Evolutionary conservation across 2,329 filamentous ascomycete genomes (phyloP).

Genomic region (Aspergillus sp.): DNA sequence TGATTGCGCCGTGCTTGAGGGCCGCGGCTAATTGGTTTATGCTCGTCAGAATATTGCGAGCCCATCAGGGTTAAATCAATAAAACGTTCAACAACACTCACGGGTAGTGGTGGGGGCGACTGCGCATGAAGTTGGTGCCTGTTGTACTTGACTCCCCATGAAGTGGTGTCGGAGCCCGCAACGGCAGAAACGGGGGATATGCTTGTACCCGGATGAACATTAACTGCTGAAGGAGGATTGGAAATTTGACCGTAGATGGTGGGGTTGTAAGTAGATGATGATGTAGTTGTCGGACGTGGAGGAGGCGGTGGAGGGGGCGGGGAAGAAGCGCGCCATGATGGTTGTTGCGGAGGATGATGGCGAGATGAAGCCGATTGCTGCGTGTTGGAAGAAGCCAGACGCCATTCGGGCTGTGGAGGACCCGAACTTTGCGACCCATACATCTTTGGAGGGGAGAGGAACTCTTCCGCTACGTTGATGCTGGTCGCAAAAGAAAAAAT

Average conservation of each 20-base stretch:
- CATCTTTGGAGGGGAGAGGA: conserved; percentile 25
- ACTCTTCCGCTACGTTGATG: not conserved
- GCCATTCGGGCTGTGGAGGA: conserved; percentile 44
- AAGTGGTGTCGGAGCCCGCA: conserved; percentile 33
- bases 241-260: conserved; percentile 40
- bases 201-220: conserved; percentile 7
- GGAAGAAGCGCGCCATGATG: conserved; percentile 22
- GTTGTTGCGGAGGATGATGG: conserved; percentile 21
- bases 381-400: conserved; percentile 25
- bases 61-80: not conserved
- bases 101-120: conserved; percentile 40
- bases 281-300: conserved; percentile 14
- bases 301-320: conserved; percentile 30
- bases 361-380: conserved; percentile 11
- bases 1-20: conserved; percentile 30
- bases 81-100: conserved; percentile 23
- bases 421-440: conserved; percentile 34
- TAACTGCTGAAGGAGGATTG: conserved; percentile 15
- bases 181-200: conserved; percentile 22
- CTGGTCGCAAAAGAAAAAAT: too few species aligned
- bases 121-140: conserved; percentile 31
- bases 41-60: conserved; percentile 11
- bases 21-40: conserved; percentile 35
- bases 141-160: conserved; percentile 49
- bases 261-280: conserved; percentile 33